Evolutionary conservation across 2,329 filamentous ascomycete species (phyloP).

Genomic region (Ascocoryne sarcoides): DNA sequence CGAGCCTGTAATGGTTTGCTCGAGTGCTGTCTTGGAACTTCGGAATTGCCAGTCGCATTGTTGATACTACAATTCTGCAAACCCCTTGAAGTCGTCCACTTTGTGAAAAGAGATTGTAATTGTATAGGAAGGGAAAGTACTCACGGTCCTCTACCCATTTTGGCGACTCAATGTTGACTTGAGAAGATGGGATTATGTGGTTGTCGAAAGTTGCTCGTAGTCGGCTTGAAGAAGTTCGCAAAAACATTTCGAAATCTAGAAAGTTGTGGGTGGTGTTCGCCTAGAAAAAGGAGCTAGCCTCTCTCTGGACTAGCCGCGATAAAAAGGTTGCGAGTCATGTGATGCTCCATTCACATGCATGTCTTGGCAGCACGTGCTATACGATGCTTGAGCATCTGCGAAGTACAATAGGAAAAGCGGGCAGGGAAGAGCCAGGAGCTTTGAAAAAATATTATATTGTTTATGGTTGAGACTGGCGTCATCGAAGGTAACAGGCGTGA

Average conservation of each 20-base stretch:
- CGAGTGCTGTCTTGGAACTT: background rate
- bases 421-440: too few relatives aligned
- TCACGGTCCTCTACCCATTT: slow-evolving; percentile 42
- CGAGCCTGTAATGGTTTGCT: too few relatives aligned
- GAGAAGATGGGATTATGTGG: slow-evolving; percentile 13
- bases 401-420: too few relatives aligned
- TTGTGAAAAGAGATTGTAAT: background rate
- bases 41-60: background rate
- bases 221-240: background rate
- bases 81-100: background rate
- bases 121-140: slow-evolving; percentile 8
- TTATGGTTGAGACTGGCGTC: too few relatives aligned
- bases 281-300: too few relatives aligned
- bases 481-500: too few relatives aligned
- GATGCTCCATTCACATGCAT: too few relatives aligned
- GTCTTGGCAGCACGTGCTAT: too few relatives aligned
- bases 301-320: too few relatives aligned
- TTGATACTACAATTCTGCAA: background rate
- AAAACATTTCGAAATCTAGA: background rate
- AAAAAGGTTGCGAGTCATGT: too few relatives aligned
- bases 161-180: slow-evolving; percentile 21
- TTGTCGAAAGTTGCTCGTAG: background rate
- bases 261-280: slow-evolving; percentile 1
- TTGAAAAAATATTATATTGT: too few relatives aligned
- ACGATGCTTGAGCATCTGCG: too few relatives aligned